Evolutionary conservation across 257 asterid species (phyloP).

Genomic region (Petrea volubilis): DNA sequence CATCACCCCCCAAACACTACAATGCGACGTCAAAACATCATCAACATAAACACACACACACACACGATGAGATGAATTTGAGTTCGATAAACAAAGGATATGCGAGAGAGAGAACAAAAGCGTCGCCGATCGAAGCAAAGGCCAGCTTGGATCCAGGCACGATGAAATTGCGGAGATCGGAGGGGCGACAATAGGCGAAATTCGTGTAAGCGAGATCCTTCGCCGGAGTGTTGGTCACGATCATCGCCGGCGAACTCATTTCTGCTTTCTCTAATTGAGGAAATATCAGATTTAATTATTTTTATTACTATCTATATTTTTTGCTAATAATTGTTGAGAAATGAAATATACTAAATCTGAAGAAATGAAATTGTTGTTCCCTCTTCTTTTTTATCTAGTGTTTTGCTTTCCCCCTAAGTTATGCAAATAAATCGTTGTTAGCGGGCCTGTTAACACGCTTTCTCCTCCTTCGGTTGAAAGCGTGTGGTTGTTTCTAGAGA

Average conservation of each 20-base stretch:
- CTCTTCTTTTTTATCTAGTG: neutral
- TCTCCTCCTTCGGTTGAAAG: neutral
- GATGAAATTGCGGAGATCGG: conserved; percentile 69
- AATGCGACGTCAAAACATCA: conserved; percentile 10
- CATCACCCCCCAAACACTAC: conserved; percentile 8
- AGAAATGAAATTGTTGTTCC: conserved; percentile 26
- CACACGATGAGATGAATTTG: neutral
- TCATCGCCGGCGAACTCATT: conserved; percentile 59
- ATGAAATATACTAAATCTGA: neutral
- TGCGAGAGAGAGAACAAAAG: conserved; percentile 69
- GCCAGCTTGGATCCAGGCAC: conserved; percentile 66
- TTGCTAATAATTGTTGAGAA: too few relatives aligned
- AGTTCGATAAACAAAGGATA: conserved; percentile 68
- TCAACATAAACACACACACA: neutral
- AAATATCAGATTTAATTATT: conserved; percentile 6
- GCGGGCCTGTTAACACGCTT: too few relatives aligned
- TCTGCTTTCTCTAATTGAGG: conserved; percentile 15
- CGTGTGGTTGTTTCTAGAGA: neutral
- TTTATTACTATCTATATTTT: neutral
- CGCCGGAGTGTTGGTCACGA: conserved; percentile 76
- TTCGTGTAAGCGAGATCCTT: conserved; percentile 79
- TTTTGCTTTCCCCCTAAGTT: conserved; percentile 21
- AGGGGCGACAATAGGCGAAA: conserved; percentile 69
- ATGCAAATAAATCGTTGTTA: neutral
- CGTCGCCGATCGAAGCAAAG: conserved; percentile 62